A percentile compares a stretch with the other conserved stretches of the same genome.
Evolutionary conservation across 2,329 filamentous ascomycete species (phyloP).

Genomic region (Apiospora malaysiana): DNA sequence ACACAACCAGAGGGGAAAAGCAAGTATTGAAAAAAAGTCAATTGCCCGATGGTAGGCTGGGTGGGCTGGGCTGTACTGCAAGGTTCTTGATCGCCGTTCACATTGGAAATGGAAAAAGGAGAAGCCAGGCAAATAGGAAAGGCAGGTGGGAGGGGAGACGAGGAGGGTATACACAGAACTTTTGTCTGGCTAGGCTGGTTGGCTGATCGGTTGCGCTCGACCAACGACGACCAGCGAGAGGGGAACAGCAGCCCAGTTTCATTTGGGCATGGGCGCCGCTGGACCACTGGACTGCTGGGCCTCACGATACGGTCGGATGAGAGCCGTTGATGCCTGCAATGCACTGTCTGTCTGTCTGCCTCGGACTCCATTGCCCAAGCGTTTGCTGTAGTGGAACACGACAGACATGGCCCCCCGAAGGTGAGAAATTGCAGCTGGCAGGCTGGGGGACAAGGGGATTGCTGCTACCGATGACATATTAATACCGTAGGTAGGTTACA

Average conservation of each 20-base stretch:
- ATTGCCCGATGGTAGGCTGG: neutral
- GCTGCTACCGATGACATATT: slow-evolving; percentile 3
- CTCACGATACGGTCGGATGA: slow-evolving; percentile 12
- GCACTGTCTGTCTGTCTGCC: neutral
- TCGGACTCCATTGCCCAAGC: slow-evolving; percentile 1
- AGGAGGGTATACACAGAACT: neutral
- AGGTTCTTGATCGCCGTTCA: neutral
- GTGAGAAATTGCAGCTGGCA: neutral
- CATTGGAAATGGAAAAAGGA: neutral
- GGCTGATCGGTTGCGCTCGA: neutral
- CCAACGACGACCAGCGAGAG: neutral
- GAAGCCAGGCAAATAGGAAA: neutral
- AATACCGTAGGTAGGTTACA: too few relatives aligned
- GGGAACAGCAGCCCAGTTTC: neutral
- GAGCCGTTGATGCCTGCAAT: slow-evolving; percentile 5
- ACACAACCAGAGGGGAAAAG: neutral
- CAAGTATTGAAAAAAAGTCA: neutral
- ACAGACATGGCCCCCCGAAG: neutral
- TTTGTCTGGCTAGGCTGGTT: neutral
- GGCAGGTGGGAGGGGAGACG: neutral
- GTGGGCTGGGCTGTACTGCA: neutral
- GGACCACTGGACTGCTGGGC: neutral
- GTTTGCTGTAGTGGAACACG: slow-evolving; percentile 9
- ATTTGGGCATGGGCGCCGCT: slow-evolving; percentile 2
- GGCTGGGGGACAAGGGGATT: too few relatives aligned